Evolutionary conservation across 2,329 filamentous ascomycete genomes (phyloP), one percentile per base, ranked within the genome.

Genomic region (Stachybotrys elegans): DNA sequence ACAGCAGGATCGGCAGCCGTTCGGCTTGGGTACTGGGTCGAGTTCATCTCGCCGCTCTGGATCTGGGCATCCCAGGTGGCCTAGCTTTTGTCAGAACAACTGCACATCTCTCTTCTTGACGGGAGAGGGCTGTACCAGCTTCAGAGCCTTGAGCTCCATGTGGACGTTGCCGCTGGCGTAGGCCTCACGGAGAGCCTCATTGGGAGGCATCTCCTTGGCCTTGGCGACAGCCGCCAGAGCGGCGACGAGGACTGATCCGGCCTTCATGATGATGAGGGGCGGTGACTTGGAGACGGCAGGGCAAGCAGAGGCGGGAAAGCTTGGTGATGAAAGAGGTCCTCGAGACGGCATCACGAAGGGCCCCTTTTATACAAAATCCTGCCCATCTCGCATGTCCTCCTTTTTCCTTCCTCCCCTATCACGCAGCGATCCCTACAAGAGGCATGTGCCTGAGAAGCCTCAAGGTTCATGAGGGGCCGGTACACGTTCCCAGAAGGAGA

Each of bases 141-240:
- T 43, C 31, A 43, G 14, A 23, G 31, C 22, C 42, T 37, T 43
- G 16, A 43, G 22, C 42, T 43, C 42, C 34, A 38, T 38, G 22
- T 43, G 42, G 16, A 38, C 22, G 34, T 31, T 39, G 35, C 42
- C 42, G 22, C 42, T 43, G n/a, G 27, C 35, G 22, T 43, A 43
- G 11, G 21, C 17, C 21, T 38, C 42, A 25, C 16, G 11, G 7
- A 23, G 21, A 19, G 21, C 25, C 8, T 43, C 35, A 25, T 38
- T 39, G 42, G 42, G 42, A 14, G 22, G n/a, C 22, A 43, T 21
- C 34, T 43, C 42, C 42, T 37, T 43, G 34, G 32, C 42, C 14
- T 39, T 29, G 34, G 17, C 32, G 32, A 32, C 21, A 9, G 34
- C 23, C 22, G 42, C 42, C 11, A 39, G 16, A 22, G 42, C 42